phyloP scores from a whole-genome alignment of 2,329 filamentous ascomycete genomes.

The Colletotrichum tofieldiae region DNA sequence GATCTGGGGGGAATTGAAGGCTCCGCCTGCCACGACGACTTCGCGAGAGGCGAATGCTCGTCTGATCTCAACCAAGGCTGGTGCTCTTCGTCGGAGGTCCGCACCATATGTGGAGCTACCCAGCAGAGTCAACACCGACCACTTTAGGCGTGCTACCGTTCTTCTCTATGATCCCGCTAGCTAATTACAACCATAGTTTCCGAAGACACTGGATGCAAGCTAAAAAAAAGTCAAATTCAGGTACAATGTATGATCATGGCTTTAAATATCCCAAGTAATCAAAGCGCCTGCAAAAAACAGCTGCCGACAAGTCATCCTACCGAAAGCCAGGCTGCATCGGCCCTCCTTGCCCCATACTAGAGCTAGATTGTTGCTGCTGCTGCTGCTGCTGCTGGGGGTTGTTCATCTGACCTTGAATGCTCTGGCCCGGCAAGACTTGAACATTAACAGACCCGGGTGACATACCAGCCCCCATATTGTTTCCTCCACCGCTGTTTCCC shows the following conservation, averaged over 20 bases:
- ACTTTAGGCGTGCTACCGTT: slow-evolving; percentile 45
- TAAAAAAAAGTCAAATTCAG: too few relatives aligned
- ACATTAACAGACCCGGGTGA: not conserved
- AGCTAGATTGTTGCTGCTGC: not conserved
- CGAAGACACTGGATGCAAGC: too few relatives aligned
- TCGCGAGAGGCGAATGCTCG: slow-evolving; percentile 55
- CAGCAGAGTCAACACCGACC: slow-evolving; percentile 58
- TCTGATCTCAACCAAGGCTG: slow-evolving; percentile 41
- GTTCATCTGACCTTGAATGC: not conserved
- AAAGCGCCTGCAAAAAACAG: not conserved
- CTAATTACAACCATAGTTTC: too few relatives aligned
- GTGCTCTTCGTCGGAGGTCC: slow-evolving; percentile 53
- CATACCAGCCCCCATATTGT: not conserved
- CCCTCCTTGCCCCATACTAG: not conserved
- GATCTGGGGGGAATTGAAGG: slow-evolving; percentile 62
- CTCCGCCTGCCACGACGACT: slow-evolving; percentile 65
- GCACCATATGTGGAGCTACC: slow-evolving; percentile 56
- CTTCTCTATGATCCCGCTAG: not conserved
- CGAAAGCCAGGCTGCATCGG: not conserved
- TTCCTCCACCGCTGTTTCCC: not conserved
- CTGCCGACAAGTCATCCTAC: not conserved
- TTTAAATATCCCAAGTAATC: too few relatives aligned
- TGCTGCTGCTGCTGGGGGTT: slow-evolving; percentile 1
- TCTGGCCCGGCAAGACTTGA: not conserved
- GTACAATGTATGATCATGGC: too few relatives aligned